Evolutionary conservation across 352 stramenopile species (phyloP).

Genomic region (Stramenopiles sp.): DNA sequence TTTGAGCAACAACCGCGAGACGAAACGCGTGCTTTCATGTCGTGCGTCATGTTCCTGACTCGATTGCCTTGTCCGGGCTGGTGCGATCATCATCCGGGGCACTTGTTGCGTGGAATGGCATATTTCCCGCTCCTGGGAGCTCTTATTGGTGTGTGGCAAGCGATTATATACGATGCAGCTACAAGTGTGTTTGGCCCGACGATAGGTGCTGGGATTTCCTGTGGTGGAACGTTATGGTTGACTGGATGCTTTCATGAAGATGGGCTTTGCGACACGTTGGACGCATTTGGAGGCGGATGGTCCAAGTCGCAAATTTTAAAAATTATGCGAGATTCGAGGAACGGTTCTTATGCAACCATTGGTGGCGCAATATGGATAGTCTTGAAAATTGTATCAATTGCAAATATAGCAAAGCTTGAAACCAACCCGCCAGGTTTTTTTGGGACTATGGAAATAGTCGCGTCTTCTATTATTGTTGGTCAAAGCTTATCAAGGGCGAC

Average conservation of each 20-base stretch:
- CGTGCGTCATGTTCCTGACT: conserved; percentile 35
- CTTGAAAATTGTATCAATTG: conserved; percentile 30
- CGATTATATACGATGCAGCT: conserved; percentile 23
- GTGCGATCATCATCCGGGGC: conserved; percentile 34
- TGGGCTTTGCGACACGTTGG: conserved; percentile 33
- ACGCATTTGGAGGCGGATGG: conserved; percentile 40
- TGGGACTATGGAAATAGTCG: conserved; percentile 15
- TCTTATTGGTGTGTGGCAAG: conserved; percentile 25
- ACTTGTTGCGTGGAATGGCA: conserved; percentile 31
- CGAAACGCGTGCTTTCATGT: conserved; percentile 20
- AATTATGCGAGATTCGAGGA: conserved; percentile 40
- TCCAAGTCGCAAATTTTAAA: conserved; percentile 32
- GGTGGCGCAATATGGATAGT: conserved; percentile 31
- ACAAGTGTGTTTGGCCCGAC: conserved; percentile 21
- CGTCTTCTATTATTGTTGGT: conserved; percentile 26
- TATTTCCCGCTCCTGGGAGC: conserved; percentile 35
- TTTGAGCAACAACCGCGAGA: neutral
- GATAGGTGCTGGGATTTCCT: conserved; percentile 23
- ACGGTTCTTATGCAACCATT: conserved; percentile 40
- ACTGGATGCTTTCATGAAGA: conserved; percentile 46
- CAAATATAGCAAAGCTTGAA: no score
- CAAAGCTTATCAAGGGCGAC: conserved; percentile 31
- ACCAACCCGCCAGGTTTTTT: no score
- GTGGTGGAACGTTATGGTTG: conserved; percentile 24
- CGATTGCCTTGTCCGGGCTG: conserved; percentile 31